These are phyloP conservation scores for Jatropha podagrica DNA, from an alignment of 441 rosid species.

Conservation along the genomic window DNA sequence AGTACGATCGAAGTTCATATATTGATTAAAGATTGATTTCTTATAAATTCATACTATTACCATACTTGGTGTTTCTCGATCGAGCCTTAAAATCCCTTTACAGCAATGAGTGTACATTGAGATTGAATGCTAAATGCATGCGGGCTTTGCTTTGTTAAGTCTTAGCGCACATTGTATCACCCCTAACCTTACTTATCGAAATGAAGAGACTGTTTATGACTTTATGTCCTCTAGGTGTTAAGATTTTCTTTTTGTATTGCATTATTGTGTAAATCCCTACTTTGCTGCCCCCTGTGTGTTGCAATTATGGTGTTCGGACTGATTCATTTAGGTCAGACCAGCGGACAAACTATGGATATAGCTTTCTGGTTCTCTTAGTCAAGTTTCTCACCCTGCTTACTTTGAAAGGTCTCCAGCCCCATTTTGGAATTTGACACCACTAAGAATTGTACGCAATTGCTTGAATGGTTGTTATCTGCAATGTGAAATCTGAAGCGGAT, in stretches of 20 bases:
- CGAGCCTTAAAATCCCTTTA: background rate
- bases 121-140: conserved; percentile 8
- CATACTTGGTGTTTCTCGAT: background rate
- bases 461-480: background rate
- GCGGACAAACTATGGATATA: background rate
- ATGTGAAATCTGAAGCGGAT: background rate
- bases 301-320: background rate
- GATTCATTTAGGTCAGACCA: background rate
- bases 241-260: background rate
- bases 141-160: background rate
- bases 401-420: background rate
- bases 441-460: too few species aligned
- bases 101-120: background rate
- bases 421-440: too few species aligned
- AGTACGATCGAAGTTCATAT: too few species aligned
- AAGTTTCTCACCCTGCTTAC: background rate
- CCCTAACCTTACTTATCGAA: background rate
- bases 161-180: background rate
- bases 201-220: background rate
- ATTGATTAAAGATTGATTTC: background rate
- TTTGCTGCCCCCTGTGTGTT: background rate
- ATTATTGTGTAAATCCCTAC: background rate
- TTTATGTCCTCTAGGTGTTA: background rate
- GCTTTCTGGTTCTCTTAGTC: background rate
- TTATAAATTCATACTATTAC: background rate